A percentile compares a stretch with the other conserved stretches of the same genome.
Evolutionary conservation across 345 rosid genomes (phyloP).

Genomic region (Salix purpurea): DNA sequence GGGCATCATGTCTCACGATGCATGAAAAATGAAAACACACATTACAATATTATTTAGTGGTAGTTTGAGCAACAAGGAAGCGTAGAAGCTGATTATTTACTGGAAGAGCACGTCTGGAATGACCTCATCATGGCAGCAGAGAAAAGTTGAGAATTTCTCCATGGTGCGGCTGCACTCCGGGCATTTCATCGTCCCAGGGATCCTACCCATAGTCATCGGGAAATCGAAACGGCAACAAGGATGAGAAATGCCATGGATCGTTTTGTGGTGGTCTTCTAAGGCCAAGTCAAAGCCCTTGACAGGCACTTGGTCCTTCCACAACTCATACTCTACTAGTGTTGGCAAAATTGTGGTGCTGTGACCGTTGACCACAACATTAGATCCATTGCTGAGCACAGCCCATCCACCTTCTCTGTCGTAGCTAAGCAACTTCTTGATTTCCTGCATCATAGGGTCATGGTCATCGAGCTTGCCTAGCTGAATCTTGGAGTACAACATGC

Average conservation of each 20-base stretch:
- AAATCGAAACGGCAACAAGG: slow-evolving; percentile 79
- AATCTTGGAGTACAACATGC: slow-evolving; percentile 85
- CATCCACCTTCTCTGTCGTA: slow-evolving; percentile 76
- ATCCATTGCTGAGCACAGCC: slow-evolving; percentile 70
- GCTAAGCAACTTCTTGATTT: slow-evolving; percentile 78
- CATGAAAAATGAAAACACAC: too few relatives aligned
- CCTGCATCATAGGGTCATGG: slow-evolving; percentile 57
- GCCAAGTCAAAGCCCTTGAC: slow-evolving; percentile 56
- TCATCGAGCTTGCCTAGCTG: slow-evolving; percentile 70
- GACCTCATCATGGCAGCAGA: slow-evolving; percentile 72
- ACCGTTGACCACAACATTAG: slow-evolving; percentile 49
- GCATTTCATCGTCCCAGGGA: slow-evolving; percentile 64
- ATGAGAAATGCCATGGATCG: slow-evolving; percentile 37
- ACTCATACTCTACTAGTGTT: slow-evolving; percentile 50
- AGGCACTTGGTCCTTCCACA: slow-evolving; percentile 57
- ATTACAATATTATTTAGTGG: not conserved
- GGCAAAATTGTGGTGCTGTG: slow-evolving; percentile 51
- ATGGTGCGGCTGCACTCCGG: slow-evolving; percentile 68
- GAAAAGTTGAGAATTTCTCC: slow-evolving; percentile 64
- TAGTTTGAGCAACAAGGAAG: too few relatives aligned
- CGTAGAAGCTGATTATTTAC: not conserved
- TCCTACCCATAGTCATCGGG: slow-evolving; percentile 46
- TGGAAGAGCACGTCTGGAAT: not conserved
- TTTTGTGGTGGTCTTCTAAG: slow-evolving; percentile 54
- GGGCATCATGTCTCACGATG: too few relatives aligned